Base-by-base conservation (phyloP, 768 basidiomycete genomes). In the Phallus indusiatus region DNA sequence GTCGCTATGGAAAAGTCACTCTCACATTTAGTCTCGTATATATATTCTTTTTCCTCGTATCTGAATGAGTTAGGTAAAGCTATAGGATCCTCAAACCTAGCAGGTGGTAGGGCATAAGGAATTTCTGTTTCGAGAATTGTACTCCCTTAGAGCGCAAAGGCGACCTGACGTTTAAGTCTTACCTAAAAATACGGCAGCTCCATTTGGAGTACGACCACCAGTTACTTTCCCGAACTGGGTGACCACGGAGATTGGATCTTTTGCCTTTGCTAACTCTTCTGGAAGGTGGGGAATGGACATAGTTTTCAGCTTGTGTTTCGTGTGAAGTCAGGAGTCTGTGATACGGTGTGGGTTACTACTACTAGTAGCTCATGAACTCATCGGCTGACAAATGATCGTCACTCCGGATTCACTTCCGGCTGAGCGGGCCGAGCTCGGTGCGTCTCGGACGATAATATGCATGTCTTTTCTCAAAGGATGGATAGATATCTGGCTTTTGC, bases 41-140 rank as follows among this genome's bases (percentile, higher is more conserved):
- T 76, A 65, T 84, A 89, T 50, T 82, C 81, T 67, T 77, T 84
- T 16, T 72, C 68, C 48, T 81, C 77, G 60, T 89, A 90, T 16
- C 69, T 73, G 66, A 79, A 82, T 48, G 71, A 70, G 2, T 71
- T 54, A 1, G 86, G 82, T 4, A 90, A 70, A 0, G 80, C 73
- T 22, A 75, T 64, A 3, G 86, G 82, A 65, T 89, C 83, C 53
- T 81, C 71, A 64, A 88, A 90, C 22, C 86, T 76, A 14, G 66
- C 69, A 0, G 86, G 85, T 28, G 85, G 80, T 16, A 85, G 68
- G 1, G 83, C 87, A 66, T 85, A 90, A 5, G 87, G 86, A 55
- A 90, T 73, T 72, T 90, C 86, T 90, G 58, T 14, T 48, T 49
- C 18, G 50, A 35, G 21, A 28, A 53, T 35, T 22, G 8, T 47